Percentiles rank a stretch among this genome's conserved stretches.
phyloP scores from a whole-genome alignment of 257 asterid species.

The Penstemon newberryi region DNA sequence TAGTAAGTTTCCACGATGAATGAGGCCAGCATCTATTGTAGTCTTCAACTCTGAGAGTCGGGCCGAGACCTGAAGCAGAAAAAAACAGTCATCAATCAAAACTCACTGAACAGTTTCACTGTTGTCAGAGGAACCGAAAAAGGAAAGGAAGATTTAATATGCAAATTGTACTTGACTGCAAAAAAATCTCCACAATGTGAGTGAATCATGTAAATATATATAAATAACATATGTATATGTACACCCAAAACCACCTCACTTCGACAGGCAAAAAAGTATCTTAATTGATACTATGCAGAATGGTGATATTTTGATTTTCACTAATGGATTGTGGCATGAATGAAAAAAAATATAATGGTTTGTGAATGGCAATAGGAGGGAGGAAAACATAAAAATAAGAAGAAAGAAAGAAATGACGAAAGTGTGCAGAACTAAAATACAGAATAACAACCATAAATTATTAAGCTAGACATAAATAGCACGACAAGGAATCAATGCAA shows the following conservation, averaged over 20 bases:
- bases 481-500: too few species aligned
- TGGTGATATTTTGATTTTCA: neutral
- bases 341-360: too few species aligned
- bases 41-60: constrained; percentile 88
- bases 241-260: neutral
- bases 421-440: too few species aligned
- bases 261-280: neutral
- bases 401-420: too few species aligned
- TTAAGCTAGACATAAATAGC: too few species aligned
- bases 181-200: too few species aligned
- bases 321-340: neutral
- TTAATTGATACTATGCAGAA: neutral
- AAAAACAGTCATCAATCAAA: neutral
- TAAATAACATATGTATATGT: too few species aligned
- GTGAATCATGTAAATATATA: too few species aligned
- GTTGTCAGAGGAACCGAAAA: neutral
- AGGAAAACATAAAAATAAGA: too few species aligned
- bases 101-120: neutral
- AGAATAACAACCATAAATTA: too few species aligned
- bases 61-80: constrained; percentile 68
- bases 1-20: constrained; percentile 81
- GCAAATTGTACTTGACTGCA: neutral
- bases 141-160: neutral
- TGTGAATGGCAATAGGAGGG: too few species aligned
- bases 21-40: constrained; percentile 88